Evolutionary conservation across 805 yeast species (phyloP).

Genomic region (Hanseniaspora valbyensis): DNA sequence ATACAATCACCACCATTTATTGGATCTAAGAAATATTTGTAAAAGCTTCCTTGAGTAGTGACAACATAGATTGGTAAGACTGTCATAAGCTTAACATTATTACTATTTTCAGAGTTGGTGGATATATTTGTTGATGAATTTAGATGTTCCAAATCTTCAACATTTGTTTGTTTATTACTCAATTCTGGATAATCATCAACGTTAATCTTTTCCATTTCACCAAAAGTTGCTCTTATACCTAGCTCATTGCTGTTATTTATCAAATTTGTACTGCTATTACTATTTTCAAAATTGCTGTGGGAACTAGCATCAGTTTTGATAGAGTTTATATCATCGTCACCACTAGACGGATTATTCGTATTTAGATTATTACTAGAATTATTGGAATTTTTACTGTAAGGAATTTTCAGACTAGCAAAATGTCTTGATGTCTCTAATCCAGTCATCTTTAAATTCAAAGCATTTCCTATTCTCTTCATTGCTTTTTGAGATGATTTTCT

Average conservation of each 20-base stretch:
- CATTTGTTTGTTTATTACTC: slow-evolving; percentile 18
- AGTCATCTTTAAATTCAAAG: slow-evolving; percentile 73
- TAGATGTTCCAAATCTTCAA: slow-evolving; percentile 7
- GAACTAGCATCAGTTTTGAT: slow-evolving; percentile 11
- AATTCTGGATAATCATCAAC: slow-evolving; percentile 26
- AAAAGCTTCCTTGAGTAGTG: slow-evolving; percentile 69
- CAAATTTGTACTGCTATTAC: neutral
- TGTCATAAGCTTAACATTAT: slow-evolving; percentile 22
- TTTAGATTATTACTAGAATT: neutral
- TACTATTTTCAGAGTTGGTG: neutral
- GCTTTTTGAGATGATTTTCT: slow-evolving; percentile 67
- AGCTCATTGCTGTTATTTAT: slow-evolving; percentile 18
- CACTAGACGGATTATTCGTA: neutral
- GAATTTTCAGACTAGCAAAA: slow-evolving; percentile 77
- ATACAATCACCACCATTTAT: slow-evolving; percentile 91
- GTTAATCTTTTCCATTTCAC: slow-evolving; percentile 26
- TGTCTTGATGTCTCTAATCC: slow-evolving; percentile 83
- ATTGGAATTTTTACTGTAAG: slow-evolving; percentile 23
- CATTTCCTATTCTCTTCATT: slow-evolving; percentile 74
- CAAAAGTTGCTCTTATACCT: slow-evolving; percentile 28
- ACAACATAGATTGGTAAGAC: slow-evolving; percentile 49
- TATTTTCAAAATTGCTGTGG: slow-evolving; percentile 6
- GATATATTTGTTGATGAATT: neutral
- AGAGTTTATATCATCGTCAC: slow-evolving; percentile 10
- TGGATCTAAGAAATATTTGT: slow-evolving; percentile 70